phyloP scores from a whole-genome alignment of 2,329 filamentous ascomycete genomes.

The Epichloe uncinata region DNA sequence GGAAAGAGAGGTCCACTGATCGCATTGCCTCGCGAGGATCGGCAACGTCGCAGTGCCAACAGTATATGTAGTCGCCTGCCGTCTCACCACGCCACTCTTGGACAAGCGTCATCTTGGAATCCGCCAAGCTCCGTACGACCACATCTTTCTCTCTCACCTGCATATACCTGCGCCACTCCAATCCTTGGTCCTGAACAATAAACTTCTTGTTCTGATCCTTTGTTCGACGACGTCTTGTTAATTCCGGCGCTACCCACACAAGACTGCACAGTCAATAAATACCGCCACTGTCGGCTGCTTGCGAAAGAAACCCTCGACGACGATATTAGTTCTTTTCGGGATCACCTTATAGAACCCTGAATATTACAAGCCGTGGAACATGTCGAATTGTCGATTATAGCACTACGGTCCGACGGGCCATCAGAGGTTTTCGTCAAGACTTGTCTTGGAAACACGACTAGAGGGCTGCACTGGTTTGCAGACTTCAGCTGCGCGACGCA shows the following conservation, averaged over 20 bases:
- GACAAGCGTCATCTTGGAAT: slow-evolving; percentile 13
- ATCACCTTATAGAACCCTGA: background rate
- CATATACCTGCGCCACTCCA: slow-evolving; percentile 4
- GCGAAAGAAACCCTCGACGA: background rate
- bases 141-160: slow-evolving; percentile 1
- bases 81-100: slow-evolving; percentile 9
- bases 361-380: slow-evolving; percentile 10
- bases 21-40: slow-evolving; percentile 2
- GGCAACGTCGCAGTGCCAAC: slow-evolving; percentile 5
- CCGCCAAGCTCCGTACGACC: slow-evolving; percentile 10
- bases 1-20: background rate
- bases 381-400: slow-evolving; percentile 23
- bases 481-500: slow-evolving; percentile 12
- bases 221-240: background rate
- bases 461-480: slow-evolving; percentile 14
- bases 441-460: slow-evolving; percentile 7
- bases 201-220: background rate
- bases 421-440: slow-evolving; percentile 8
- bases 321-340: background rate
- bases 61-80: background rate
- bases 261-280: background rate
- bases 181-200: background rate
- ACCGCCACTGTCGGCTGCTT: background rate
- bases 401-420: slow-evolving; percentile 25
- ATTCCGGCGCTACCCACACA: background rate